phyloP scores from a whole-genome alignment of 2,329 filamentous ascomycete genomes.

The Calonectria multiphialidica region DNA sequence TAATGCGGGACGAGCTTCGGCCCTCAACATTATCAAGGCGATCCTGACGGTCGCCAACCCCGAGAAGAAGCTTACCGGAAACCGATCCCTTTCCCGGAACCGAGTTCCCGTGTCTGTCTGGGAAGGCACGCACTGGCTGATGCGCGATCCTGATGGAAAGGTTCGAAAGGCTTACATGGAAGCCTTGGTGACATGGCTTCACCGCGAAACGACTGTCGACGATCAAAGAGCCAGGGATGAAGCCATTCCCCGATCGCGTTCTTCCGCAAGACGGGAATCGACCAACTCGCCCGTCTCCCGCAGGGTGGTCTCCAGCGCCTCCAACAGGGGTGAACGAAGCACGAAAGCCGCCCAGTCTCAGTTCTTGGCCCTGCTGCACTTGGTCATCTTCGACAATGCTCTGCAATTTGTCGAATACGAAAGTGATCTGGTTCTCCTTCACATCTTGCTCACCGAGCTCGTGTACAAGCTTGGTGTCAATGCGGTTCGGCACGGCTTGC shows the following conservation, averaged over 20 bases:
- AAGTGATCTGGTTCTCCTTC: constrained; percentile 80
- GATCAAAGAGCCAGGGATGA: constrained; percentile 75
- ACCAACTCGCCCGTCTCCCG: constrained; percentile 58
- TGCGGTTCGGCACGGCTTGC: constrained; percentile 80
- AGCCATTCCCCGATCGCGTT: constrained; percentile 58
- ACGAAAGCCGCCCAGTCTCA: constrained; percentile 67
- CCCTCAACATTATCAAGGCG: constrained; percentile 83
- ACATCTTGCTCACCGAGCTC: constrained; percentile 81
- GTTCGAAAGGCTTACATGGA: constrained; percentile 90
- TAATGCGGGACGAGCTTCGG: constrained; percentile 69
- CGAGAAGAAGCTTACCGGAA: constrained; percentile 68
- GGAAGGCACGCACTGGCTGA: constrained; percentile 96
- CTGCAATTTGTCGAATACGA: constrained; percentile 80
- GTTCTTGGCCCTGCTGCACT: constrained; percentile 85
- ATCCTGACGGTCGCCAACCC: constrained; percentile 87
- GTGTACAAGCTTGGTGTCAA: constrained; percentile 85
- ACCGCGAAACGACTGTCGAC: constrained; percentile 77
- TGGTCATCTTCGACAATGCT: constrained; percentile 90
- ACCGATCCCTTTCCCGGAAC: constrained; percentile 76
- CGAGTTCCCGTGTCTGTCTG: constrained; percentile 85
- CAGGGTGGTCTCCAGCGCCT: constrained; percentile 77
- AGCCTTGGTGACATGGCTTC: constrained; percentile 86
- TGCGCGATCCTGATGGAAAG: constrained; percentile 81
- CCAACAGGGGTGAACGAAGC: constrained; percentile 70
- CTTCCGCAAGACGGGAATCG: constrained; percentile 56